Conservation (phyloP, 2,329 filamentous ascomycete species). For the Alternaria panax region DNA sequence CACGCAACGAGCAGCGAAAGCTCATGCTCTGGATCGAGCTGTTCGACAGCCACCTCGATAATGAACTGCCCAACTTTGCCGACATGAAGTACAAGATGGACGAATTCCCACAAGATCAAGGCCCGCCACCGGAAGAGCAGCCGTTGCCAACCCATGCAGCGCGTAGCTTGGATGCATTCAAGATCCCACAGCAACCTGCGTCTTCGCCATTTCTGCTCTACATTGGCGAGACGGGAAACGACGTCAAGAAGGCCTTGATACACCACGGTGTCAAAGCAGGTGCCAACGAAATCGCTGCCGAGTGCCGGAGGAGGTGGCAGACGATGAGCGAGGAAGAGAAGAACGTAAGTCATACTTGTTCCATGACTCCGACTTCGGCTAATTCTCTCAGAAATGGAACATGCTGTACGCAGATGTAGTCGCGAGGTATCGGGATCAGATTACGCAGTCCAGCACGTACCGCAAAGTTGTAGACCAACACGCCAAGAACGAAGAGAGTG, state of each 20-base stretch:
- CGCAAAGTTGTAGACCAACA: constrained; percentile 49
- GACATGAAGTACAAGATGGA: constrained; percentile 50
- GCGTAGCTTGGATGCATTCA: constrained; percentile 41
- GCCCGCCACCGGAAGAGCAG: constrained; percentile 23
- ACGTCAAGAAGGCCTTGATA: constrained; percentile 48
- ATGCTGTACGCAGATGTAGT: constrained; percentile 51
- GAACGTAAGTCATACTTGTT: constrained; percentile 32
- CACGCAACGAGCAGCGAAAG: constrained; percentile 70
- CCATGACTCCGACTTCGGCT: constrained; percentile 6
- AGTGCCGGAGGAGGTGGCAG: constrained; percentile 51
- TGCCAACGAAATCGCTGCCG: constrained; percentile 52
- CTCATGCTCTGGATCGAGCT: constrained; percentile 70
- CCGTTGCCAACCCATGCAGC: constrained; percentile 23
- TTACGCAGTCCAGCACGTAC: constrained; percentile 46
- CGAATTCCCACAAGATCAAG: constrained; percentile 35
- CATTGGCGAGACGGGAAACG: constrained; percentile 50
- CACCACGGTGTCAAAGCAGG: constrained; percentile 49
- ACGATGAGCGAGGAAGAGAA: constrained; percentile 50
- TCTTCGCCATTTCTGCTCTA: constrained; percentile 52
- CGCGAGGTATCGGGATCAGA: constrained; percentile 50
- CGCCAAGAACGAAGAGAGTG: constrained; percentile 49
- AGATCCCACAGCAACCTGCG: constrained; percentile 48
- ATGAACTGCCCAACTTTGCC: constrained; percentile 47
- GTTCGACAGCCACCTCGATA: constrained; percentile 64
- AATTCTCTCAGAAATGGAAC: constrained; percentile 49